Percentiles rank a stretch among this genome's conserved stretches.
Conservation (phyloP, 257 asterid species). For the Jaltomata sinuosa region DNA sequence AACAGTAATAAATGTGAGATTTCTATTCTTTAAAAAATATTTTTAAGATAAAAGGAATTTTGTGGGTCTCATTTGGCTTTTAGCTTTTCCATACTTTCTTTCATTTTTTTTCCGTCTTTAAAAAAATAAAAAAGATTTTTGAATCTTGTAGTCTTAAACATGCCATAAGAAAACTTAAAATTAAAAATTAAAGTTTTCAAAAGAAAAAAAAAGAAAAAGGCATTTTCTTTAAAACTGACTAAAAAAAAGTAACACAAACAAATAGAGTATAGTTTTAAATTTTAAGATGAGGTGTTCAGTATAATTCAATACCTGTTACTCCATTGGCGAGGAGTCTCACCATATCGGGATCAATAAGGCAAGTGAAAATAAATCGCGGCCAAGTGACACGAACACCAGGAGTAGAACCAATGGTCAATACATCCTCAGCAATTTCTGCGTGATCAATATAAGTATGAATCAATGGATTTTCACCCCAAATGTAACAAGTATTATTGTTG, state of each 20-base stretch:
- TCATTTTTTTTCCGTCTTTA: too few species aligned
- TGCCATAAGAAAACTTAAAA: too few species aligned
- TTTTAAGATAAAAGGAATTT: too few species aligned
- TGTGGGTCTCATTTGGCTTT: too few species aligned
- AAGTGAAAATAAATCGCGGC: not conserved
- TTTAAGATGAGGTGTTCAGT: not conserved
- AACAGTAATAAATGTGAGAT: too few species aligned
- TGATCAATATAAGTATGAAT: not conserved
- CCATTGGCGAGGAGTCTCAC: not conserved
- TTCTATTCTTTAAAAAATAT: too few species aligned
- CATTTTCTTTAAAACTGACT: not conserved
- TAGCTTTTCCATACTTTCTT: too few species aligned
- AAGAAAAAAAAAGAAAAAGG: not conserved
- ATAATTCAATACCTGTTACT: not conserved
- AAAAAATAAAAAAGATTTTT: too few species aligned
- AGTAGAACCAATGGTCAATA: not conserved
- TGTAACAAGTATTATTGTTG: not conserved
- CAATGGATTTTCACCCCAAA: not conserved
- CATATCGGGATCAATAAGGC: not conserved
- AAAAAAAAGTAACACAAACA: not conserved
- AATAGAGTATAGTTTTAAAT: not conserved
- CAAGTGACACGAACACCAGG: not conserved
- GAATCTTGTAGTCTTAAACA: too few species aligned
- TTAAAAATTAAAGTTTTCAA: too few species aligned
- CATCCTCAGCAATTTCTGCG: not conserved